Conservation (phyloP, 345 rosid species). For the Linum usitatissimum region DNA sequence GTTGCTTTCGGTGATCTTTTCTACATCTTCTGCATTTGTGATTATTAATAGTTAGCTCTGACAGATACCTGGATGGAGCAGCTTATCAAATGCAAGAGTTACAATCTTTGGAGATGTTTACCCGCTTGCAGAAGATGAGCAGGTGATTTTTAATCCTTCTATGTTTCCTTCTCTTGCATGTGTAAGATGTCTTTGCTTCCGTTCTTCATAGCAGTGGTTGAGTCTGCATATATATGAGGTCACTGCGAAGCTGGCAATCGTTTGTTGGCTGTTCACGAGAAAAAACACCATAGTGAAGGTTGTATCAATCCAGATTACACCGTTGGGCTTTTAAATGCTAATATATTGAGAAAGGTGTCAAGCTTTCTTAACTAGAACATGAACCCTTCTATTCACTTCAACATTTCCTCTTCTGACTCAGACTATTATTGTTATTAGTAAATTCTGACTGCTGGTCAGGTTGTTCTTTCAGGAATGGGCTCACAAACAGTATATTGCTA, state of each 20-base stretch:
- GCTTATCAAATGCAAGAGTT: conserved; percentile 96
- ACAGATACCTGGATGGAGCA: conserved; percentile 96
- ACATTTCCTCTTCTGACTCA: not conserved
- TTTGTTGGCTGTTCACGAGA: no score
- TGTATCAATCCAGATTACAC: no score
- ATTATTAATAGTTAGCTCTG: conserved; percentile 19
- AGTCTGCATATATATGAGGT: no score
- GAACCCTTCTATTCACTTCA: no score
- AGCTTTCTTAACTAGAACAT: no score
- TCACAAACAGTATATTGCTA: conserved; percentile 72
- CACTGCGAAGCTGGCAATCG: no score
- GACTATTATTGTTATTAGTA: not conserved
- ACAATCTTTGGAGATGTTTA: conserved; percentile 86
- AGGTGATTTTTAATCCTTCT: conserved; percentile 30
- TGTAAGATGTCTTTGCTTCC: not conserved
- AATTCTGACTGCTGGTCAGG: not conserved
- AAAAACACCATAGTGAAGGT: no score
- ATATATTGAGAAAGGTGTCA: no score
- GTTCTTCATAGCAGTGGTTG: not conserved
- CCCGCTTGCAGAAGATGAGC: conserved; percentile 79
- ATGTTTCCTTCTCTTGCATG: not conserved
- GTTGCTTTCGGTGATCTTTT: not conserved
- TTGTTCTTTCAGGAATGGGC: conserved; percentile 73
- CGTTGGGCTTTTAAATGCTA: no score
- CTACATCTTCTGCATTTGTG: conserved; percentile 11